phyloP scores from a whole-genome alignment of 169 alveolate species.

The Eimeria falciformis region DNA sequence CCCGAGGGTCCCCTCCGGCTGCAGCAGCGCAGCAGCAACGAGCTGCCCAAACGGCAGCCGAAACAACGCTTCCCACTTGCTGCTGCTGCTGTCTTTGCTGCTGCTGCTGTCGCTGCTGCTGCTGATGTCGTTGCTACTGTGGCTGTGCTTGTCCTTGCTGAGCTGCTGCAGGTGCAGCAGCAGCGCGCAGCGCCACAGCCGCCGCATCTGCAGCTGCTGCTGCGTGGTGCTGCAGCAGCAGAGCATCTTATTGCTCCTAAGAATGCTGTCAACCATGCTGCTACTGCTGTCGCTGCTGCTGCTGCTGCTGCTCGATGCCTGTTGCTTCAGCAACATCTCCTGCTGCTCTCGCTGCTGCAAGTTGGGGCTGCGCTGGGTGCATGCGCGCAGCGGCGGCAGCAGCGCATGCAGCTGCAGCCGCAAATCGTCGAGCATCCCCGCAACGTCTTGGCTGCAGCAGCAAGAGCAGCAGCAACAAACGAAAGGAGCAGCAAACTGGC shows the following conservation, averaged over 20 bases:
- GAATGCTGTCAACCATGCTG: not conserved
- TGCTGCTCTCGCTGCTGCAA: slow-evolving; percentile 6
- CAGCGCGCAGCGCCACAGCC: slow-evolving; percentile 64
- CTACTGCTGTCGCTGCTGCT: slow-evolving; percentile 14
- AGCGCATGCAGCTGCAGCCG: slow-evolving; percentile 51
- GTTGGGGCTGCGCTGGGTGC: slow-evolving; percentile 37
- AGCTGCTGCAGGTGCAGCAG: slow-evolving; percentile 44
- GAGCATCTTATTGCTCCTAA: not conserved
- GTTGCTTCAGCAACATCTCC: slow-evolving; percentile 18
- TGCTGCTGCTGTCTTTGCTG: slow-evolving; percentile 26
- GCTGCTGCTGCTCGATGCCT: slow-evolving; percentile 32
- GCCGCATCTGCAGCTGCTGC: slow-evolving; percentile 42
- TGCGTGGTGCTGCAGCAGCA: slow-evolving; percentile 51
- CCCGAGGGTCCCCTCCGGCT: not conserved
- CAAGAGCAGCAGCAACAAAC: slow-evolving; percentile 40
- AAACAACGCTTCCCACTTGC: slow-evolving; percentile 15
- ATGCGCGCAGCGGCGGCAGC: slow-evolving; percentile 41
- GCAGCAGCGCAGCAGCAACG: slow-evolving; percentile 54
- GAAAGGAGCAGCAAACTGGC: slow-evolving; percentile 27
- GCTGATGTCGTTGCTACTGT: slow-evolving; percentile 22
- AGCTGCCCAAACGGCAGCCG: slow-evolving; percentile 27
- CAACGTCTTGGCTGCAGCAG: slow-evolving; percentile 54
- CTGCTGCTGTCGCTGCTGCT: slow-evolving; percentile 23
- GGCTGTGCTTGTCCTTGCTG: not conserved
- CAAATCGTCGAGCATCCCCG: slow-evolving; percentile 20